phyloP scores from a whole-genome alignment of 2,329 filamentous ascomycete species.

The Elsinoe batatas region DNA sequence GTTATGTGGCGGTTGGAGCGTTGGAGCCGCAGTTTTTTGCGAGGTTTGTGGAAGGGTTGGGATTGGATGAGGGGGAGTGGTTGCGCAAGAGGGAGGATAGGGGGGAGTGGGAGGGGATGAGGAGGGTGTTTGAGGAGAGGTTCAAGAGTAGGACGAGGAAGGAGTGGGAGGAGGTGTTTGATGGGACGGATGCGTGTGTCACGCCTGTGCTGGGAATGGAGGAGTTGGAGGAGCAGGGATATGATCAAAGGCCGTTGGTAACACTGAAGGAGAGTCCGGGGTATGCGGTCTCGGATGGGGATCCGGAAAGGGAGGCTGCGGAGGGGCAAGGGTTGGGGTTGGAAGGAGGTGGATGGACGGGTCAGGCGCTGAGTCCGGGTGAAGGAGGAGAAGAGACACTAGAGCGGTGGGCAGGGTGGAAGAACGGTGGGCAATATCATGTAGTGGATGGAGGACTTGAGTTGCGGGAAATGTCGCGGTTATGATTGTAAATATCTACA shows the following conservation, averaged over 20 bases:
- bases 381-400: constrained; percentile 63
- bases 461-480: constrained; percentile 12
- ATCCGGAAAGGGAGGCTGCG: constrained; percentile 31
- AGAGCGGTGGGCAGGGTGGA: constrained; percentile 68
- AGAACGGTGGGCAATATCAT: constrained; percentile 59
- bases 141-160: constrained; percentile 62
- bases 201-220: constrained; percentile 72
- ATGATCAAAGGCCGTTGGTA: constrained; percentile 62
- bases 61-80: constrained; percentile 40
- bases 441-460: constrained; percentile 54
- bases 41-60: constrained; percentile 56
- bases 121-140: constrained; percentile 46
- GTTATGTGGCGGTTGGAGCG: constrained; percentile 80
- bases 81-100: constrained; percentile 48
- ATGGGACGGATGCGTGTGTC: constrained; percentile 84
- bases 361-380: constrained; percentile 52
- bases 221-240: constrained; percentile 56
- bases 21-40: constrained; percentile 80
- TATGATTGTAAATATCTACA: constrained; percentile 11
- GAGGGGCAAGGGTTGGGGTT: constrained; percentile 57
- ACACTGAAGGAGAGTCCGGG: constrained; percentile 61
- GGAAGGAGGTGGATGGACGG: constrained; percentile 57
- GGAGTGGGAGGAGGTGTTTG: constrained; percentile 81
- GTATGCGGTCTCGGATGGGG: constrained; percentile 47
- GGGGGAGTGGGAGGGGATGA: constrained; percentile 58